phyloP scores from a whole-genome alignment of 1,284 basidiomycete species.

The Heterobasidion parviporum region DNA sequence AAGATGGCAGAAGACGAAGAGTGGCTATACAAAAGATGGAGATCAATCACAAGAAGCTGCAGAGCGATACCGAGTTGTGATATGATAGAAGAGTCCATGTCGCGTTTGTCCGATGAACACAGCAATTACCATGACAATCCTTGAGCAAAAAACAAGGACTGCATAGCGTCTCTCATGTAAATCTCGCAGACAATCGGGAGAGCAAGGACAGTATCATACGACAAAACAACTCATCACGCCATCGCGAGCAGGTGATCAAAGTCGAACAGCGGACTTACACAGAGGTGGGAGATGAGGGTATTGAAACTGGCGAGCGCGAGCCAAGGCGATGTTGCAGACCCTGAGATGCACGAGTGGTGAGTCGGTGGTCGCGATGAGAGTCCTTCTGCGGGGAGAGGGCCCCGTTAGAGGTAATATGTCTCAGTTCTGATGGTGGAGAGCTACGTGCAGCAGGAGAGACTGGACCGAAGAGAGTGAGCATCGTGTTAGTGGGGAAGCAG shows the following conservation, averaged over 20 bases:
- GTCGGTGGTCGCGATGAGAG: constrained; percentile 28
- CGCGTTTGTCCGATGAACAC: neutral
- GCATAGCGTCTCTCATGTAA: too few species aligned
- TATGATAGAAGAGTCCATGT: neutral
- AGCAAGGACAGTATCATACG: neutral
- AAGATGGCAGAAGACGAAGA: constrained; percentile 77
- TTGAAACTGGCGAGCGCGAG: constrained; percentile 56
- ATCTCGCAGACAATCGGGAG: neutral
- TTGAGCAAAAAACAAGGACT: neutral
- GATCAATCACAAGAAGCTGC: neutral
- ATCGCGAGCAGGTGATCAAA: neutral
- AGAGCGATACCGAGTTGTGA: neutral
- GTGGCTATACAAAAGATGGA: constrained; percentile 33
- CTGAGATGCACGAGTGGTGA: constrained; percentile 33
- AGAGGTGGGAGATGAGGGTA: constrained; percentile 70
- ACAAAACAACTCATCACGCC: neutral
- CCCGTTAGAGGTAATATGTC: constrained; percentile 34
- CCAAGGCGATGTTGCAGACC: constrained; percentile 42
- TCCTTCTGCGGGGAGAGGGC: constrained; percentile 27
- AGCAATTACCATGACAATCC: neutral
- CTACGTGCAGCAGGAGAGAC: constrained; percentile 7
- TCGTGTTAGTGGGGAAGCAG: neutral
- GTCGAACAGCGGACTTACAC: constrained; percentile 39
- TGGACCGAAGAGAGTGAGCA: neutral
- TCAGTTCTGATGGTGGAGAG: constrained; percentile 29